Percentiles rank a stretch among this genome's conserved stretches.
Conservation (phyloP, 257 asterid species). For the Cinchona pubescens region DNA sequence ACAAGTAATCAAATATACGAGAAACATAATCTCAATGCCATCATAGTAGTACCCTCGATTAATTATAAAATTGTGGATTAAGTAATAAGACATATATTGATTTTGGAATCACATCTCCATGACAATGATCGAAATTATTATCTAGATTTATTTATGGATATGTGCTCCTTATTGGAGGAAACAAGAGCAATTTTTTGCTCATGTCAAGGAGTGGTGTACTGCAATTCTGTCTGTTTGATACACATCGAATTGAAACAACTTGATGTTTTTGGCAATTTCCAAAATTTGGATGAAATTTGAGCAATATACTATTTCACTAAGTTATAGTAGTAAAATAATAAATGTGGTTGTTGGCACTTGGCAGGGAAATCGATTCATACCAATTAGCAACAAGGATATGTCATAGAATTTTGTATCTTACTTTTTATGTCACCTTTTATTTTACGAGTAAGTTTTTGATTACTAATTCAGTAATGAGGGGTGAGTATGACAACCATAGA, state of each 20-base stretch:
- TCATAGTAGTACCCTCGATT: not conserved
- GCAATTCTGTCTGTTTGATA: not conserved
- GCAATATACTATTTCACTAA: not conserved
- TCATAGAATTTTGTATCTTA: no score
- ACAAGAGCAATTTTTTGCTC: not conserved
- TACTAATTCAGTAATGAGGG: no score
- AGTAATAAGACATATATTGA: not conserved
- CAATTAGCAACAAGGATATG: slow-evolving; percentile 24
- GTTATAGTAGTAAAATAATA: not conserved
- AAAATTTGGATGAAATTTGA: not conserved
- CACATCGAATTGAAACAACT: not conserved
- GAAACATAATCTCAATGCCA: not conserved
- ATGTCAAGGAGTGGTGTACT: not conserved
- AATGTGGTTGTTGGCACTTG: slow-evolving; percentile 9
- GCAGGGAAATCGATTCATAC: slow-evolving; percentile 1
- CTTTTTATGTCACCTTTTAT: no score
- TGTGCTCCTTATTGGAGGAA: not conserved
- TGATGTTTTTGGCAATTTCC: not conserved
- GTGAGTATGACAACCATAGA: no score
- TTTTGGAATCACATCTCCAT: not conserved
- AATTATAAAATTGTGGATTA: slow-evolving; percentile 1
- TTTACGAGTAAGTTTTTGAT: no score
- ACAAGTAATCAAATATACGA: not conserved
- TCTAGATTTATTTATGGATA: not conserved
- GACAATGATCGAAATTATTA: not conserved